phyloP scores from a whole-genome alignment of 345 rosid genomes.

The Erodium maritimum region DNA sequence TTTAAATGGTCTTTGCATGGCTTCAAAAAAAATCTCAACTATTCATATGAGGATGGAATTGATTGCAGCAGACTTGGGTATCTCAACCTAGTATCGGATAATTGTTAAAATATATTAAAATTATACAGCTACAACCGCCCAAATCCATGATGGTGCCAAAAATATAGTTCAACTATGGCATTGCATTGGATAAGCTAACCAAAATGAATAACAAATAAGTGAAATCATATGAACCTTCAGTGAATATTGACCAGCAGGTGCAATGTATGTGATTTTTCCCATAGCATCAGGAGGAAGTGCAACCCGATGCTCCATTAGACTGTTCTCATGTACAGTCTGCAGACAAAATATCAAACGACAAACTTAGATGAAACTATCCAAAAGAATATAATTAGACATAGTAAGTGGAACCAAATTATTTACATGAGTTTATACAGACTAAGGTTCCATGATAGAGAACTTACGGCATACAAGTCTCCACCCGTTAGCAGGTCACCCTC shows the following conservation, averaged over 20 bases:
- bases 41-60: not conserved
- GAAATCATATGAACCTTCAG: conserved; percentile 48
- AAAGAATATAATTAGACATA: not conserved
- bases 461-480: conserved; percentile 96
- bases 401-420: not conserved
- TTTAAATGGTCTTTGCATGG: not conserved
- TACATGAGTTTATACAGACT: not conserved
- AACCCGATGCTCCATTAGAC: conserved; percentile 77
- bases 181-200: not conserved
- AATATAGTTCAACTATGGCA: not conserved
- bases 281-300: conserved; percentile 93
- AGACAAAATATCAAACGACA: conserved; percentile 9
- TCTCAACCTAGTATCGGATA: not conserved
- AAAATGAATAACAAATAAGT: not conserved
- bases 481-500: conserved; percentile 96
- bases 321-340: conserved; percentile 96
- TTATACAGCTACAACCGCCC: no score
- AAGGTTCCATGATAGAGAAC: conserved; percentile 22
- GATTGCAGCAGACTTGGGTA: no score
- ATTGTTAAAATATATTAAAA: no score
- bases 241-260: conserved; percentile 98
- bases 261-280: conserved; percentile 91
- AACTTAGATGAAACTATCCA: not conserved
- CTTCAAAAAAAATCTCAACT: no score
- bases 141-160: no score